A percentile compares a stretch with the other conserved stretches of the same genome.
These are phyloP conservation scores for Phalaenopsis aphrodite DNA, from an alignment of 106 monocot species.

Conservation along the genomic window DNA sequence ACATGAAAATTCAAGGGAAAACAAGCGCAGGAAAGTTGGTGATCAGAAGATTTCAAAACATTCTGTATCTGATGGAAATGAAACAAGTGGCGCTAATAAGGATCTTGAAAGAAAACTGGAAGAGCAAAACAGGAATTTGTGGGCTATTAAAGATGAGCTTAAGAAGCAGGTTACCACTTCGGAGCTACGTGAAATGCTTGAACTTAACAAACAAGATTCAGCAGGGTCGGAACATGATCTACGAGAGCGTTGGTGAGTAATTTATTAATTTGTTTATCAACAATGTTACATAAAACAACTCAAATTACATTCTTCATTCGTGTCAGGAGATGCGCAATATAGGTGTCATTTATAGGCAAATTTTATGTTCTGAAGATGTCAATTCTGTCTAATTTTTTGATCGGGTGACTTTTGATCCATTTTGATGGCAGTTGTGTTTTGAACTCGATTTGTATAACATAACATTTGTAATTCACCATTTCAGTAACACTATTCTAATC, in stretches of 20 bases:
- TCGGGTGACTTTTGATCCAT: too few species aligned
- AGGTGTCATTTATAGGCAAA: too few species aligned
- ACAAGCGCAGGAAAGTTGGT: slow-evolving; percentile 54
- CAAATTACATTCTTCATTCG: too few species aligned
- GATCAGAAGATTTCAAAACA: slow-evolving; percentile 36
- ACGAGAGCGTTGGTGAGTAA: slow-evolving; percentile 77
- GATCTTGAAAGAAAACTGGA: slow-evolving; percentile 57
- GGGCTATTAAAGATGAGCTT: slow-evolving; percentile 91
- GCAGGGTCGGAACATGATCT: slow-evolving; percentile 89
- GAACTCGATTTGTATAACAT: too few species aligned
- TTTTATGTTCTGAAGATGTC: too few species aligned
- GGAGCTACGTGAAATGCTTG: slow-evolving; percentile 83
- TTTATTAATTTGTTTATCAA: background rate
- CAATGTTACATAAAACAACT: background rate
- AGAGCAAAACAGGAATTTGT: slow-evolving; percentile 66
- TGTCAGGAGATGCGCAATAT: too few species aligned
- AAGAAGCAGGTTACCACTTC: slow-evolving; percentile 56
- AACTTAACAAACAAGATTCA: slow-evolving; percentile 83
- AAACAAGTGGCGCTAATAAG: slow-evolving; percentile 10
- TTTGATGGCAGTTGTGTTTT: too few species aligned
- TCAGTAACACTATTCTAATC: too few species aligned
- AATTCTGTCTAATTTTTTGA: too few species aligned
- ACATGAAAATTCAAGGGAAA: slow-evolving; percentile 32
- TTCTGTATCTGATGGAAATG: slow-evolving; percentile 32
- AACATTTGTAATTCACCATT: too few species aligned